phyloP scores from a whole-genome alignment of 139 green algal genomes.

The Auxenochlorella pyrenoidosa region DNA sequence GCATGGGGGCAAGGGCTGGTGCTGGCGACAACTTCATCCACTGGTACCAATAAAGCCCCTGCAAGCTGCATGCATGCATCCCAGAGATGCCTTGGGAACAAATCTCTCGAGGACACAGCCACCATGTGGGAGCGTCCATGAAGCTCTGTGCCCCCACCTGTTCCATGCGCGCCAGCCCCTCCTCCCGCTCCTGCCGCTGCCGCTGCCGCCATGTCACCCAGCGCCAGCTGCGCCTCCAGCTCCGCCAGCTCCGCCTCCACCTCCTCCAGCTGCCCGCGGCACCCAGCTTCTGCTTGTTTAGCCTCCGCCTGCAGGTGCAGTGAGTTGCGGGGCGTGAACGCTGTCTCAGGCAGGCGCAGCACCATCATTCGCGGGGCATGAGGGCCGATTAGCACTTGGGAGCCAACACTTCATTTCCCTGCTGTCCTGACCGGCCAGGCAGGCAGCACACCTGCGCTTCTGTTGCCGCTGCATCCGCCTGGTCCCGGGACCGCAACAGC shows the following conservation, averaged over 20 bases:
- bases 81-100: too few relatives aligned
- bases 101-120: too few relatives aligned
- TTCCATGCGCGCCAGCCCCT: not conserved
- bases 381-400: not conserved
- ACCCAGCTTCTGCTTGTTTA: constrained; percentile 4
- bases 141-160: not conserved
- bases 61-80: not conserved
- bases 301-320: constrained; percentile 25
- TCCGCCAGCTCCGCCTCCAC: constrained; percentile 33
- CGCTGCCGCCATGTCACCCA: constrained; percentile 10
- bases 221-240: constrained; percentile 46
- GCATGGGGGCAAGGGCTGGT: not conserved
- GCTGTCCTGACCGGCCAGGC: too few relatives aligned
- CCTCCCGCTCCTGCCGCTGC: not conserved
- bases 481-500: constrained; percentile 18
- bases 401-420: too few relatives aligned
- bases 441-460: constrained; percentile 2
- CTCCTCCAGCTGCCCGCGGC: constrained; percentile 27
- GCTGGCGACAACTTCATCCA: too few relatives aligned
- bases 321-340: too few relatives aligned
- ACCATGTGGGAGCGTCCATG: not conserved
- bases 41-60: too few relatives aligned
- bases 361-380: not conserved
- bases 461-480: not conserved
- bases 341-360: too few relatives aligned